Conservation (phyloP, 1,284 basidiomycete genomes). For the Cutaneotrichosporon cutaneum region DNA sequence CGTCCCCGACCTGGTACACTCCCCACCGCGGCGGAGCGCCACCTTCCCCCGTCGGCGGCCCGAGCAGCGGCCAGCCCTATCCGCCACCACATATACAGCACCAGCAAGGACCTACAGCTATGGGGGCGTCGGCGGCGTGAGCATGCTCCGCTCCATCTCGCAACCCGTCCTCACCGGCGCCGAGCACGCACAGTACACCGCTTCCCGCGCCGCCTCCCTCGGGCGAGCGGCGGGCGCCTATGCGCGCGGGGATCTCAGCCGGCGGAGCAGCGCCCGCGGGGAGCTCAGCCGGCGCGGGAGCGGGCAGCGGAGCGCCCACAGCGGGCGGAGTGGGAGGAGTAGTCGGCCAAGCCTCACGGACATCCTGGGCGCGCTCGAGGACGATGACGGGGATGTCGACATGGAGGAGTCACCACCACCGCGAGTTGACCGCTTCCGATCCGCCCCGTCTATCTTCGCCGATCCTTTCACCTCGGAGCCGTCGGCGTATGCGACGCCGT, state of each 20-base stretch:
- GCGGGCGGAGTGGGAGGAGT: not conserved
- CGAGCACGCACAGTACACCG: conserved; percentile 10
- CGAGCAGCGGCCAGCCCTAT: not conserved
- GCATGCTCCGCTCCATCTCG: conserved; percentile 10
- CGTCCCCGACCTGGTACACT: not conserved
- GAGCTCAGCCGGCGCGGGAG: not conserved
- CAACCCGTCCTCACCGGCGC: conserved; percentile 18
- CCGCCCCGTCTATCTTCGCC: too few species aligned
- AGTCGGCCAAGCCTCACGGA: not conserved
- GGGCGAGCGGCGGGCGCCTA: not conserved
- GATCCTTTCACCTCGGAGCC: too few species aligned
- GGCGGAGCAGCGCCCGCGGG: not conserved
- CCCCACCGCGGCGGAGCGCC: not conserved
- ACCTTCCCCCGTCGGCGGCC: not conserved
- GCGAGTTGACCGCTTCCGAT: too few species aligned
- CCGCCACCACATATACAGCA: not conserved
- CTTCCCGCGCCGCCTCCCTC: not conserved
- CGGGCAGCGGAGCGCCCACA: not conserved
- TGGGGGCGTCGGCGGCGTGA: not conserved
- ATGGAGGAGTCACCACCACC: not conserved
- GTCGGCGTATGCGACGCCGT: too few species aligned
- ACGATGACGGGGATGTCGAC: not conserved
- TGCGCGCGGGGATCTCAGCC: not conserved
- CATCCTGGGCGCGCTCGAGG: not conserved
- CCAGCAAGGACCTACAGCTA: too few species aligned